These are phyloP conservation scores for Halophytophthora batemanensis DNA, from an alignment of 352 stramenopile species.

Conservation along the genomic window DNA sequence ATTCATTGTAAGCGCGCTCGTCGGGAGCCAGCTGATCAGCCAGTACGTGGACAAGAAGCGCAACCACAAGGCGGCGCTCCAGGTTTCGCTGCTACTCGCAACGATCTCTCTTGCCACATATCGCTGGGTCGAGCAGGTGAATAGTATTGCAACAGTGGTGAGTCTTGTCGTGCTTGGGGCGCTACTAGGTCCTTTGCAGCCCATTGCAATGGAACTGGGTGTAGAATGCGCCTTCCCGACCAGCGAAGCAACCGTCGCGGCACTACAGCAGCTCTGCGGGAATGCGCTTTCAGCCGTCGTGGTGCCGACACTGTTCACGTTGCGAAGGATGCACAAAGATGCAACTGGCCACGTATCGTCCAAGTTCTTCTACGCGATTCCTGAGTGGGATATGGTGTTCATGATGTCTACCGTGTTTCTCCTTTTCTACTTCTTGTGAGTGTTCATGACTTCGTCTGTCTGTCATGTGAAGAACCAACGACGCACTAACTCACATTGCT, in stretches of 20 bases:
- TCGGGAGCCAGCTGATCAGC: conserved; percentile 68
- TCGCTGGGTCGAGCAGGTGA: conserved; percentile 38
- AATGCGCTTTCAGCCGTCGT: conserved; percentile 71
- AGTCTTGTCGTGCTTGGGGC: conserved; percentile 53
- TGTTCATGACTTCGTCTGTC: neutral
- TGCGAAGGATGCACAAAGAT: conserved; percentile 36
- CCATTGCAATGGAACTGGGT: conserved; percentile 64
- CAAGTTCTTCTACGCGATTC: conserved; percentile 44
- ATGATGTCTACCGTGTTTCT: conserved; percentile 39
- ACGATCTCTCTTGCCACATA: conserved; percentile 38
- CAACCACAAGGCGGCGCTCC: conserved; percentile 57
- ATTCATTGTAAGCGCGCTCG: conserved; percentile 69
- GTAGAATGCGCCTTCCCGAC: conserved; percentile 75
- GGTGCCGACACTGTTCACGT: conserved; percentile 45
- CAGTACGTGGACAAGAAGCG: conserved; percentile 57
- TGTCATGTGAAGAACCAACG: too few relatives aligned
- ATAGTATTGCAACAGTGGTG: conserved; percentile 28
- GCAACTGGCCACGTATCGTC: conserved; percentile 23
- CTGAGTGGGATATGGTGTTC: conserved; percentile 51
- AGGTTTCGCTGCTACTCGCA: conserved; percentile 54
- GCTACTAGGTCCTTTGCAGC: conserved; percentile 62
- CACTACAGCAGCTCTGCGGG: conserved; percentile 71
- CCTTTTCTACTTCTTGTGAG: conserved; percentile 57
- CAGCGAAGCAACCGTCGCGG: conserved; percentile 70
- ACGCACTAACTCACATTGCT: too few relatives aligned